phyloP scores from a whole-genome alignment of 495 filamentous ascomycete species.

The Neurospora sp. region DNA sequence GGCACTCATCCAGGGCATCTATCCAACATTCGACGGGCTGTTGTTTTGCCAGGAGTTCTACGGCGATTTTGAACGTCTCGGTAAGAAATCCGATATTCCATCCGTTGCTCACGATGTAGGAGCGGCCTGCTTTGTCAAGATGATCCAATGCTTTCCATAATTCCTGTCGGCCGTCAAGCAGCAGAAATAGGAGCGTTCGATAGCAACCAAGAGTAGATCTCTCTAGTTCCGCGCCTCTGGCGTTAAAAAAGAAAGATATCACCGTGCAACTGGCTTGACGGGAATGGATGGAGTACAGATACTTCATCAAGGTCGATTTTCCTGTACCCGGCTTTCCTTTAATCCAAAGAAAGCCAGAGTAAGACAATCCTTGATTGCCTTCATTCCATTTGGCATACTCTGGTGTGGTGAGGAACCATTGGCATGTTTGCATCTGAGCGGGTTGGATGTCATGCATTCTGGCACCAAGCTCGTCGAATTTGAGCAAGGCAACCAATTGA shows the following conservation, averaged over 20 bases:
- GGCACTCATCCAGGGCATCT: constrained; percentile 31
- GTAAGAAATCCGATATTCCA: constrained; percentile 18
- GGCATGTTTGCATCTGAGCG: background rate
- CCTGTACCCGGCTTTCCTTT: constrained; percentile 2
- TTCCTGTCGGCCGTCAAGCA: constrained; percentile 12
- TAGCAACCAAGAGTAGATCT: constrained; percentile 41
- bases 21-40: constrained; percentile 20
- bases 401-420: background rate
- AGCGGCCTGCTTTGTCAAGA: background rate
- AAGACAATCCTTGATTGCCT: too few relatives aligned
- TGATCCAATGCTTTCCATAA: constrained; percentile 13
- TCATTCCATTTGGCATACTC: background rate
- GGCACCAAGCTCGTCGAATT: background rate
- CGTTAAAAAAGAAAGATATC: constrained; percentile 12
- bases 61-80: constrained; percentile 10
- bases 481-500: background rate
- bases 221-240: constrained; percentile 29
- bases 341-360: constrained; percentile 1
- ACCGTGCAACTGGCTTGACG: background rate
- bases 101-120: background rate
- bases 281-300: background rate
- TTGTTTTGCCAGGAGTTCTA: constrained; percentile 5
- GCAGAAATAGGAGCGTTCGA: constrained; percentile 32
- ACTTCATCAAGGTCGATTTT: constrained; percentile 6
- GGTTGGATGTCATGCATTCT: background rate